A percentile compares a stretch with the other conserved stretches of the same genome.
phyloP scores from a whole-genome alignment of 2,329 filamentous ascomycete species.

The Xylariaceae sp. region DNA sequence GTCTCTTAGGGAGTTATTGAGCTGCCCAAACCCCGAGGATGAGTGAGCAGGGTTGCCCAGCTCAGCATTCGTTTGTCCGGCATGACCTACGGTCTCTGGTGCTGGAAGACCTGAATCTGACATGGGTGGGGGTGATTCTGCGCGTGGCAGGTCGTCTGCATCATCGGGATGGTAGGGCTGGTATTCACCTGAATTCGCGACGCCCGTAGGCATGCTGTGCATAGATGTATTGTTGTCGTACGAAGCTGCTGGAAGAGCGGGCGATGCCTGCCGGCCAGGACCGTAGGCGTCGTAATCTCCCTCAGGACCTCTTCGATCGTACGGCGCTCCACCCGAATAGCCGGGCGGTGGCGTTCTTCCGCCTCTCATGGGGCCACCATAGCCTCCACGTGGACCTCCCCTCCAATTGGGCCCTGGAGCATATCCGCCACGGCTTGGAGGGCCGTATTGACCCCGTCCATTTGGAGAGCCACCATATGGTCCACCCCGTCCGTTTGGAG shows the following conservation, averaged over 20 bases:
- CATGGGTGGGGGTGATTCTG: slow-evolving; percentile 59
- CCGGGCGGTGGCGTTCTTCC: slow-evolving; percentile 37
- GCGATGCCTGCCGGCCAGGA: slow-evolving; percentile 33
- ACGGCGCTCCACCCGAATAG: slow-evolving; percentile 39
- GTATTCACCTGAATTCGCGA: slow-evolving; percentile 32
- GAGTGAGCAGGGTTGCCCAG: slow-evolving; percentile 46
- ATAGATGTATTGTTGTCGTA: slow-evolving; percentile 37
- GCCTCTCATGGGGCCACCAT: slow-evolving; percentile 11
- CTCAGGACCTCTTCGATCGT: slow-evolving; percentile 31
- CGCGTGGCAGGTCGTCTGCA: slow-evolving; percentile 47
- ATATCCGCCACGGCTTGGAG: slow-evolving; percentile 28
- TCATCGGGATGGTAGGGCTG: slow-evolving; percentile 41
- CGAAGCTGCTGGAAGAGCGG: slow-evolving; percentile 34
- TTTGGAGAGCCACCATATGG: slow-evolving; percentile 29
- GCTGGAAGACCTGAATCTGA: slow-evolving; percentile 38
- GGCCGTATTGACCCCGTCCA: slow-evolving; percentile 30
- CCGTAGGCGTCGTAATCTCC: slow-evolving; percentile 27
- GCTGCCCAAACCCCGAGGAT: slow-evolving; percentile 40
- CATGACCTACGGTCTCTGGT: slow-evolving; percentile 49
- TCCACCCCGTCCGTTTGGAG: slow-evolving; percentile 30
- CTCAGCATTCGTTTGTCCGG: slow-evolving; percentile 76
- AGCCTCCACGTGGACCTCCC: slow-evolving; percentile 21
- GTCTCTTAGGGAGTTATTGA: slow-evolving; percentile 46
- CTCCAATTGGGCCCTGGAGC: slow-evolving; percentile 35
- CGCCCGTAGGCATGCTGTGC: slow-evolving; percentile 33